These are phyloP conservation scores for Fusarium mangiferae DNA, from an alignment of 2,329 filamentous ascomycete species.

Conservation along the genomic window DNA sequence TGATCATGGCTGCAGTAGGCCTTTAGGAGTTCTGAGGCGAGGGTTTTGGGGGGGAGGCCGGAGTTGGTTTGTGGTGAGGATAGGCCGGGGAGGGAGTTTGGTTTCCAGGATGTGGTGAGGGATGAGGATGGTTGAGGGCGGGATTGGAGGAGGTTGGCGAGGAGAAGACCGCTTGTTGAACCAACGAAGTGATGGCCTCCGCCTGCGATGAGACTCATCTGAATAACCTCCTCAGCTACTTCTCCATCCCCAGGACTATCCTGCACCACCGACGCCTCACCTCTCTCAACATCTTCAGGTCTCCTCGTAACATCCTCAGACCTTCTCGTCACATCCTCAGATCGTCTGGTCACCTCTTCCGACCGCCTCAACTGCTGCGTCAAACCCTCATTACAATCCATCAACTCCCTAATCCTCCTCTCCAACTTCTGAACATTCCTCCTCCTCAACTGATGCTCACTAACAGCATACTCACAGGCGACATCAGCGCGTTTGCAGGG, in stretches of 20 bases:
- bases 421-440: constrained; percentile 51
- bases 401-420: constrained; percentile 47
- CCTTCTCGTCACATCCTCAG: not conserved
- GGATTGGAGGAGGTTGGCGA: constrained; percentile 53
- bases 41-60: constrained; percentile 47
- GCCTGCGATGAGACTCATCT: constrained; percentile 54
- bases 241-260: constrained; percentile 34
- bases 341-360: not conserved
- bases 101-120: constrained; percentile 23
- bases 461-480: constrained; percentile 49
- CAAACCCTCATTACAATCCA: constrained; percentile 43
- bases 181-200: constrained; percentile 56
- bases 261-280: not conserved
- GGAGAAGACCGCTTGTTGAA: constrained; percentile 52
- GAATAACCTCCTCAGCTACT: constrained; percentile 54
- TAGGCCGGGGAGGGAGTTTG: constrained; percentile 7
- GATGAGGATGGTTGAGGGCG: constrained; percentile 24
- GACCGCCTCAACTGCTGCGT: constrained; percentile 20
- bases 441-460: constrained; percentile 44
- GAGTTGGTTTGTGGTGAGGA: constrained; percentile 17
- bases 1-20: constrained; percentile 57
- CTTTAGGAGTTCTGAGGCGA: constrained; percentile 51
- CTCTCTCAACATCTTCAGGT: not conserved
- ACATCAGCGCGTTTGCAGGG: constrained; percentile 50
- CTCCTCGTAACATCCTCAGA: not conserved